Evolutionary conservation across 148 eudicot genomes (phyloP), one percentile per base, ranked within the genome.

Genomic region (Rhododendron griersonianum): DNA sequence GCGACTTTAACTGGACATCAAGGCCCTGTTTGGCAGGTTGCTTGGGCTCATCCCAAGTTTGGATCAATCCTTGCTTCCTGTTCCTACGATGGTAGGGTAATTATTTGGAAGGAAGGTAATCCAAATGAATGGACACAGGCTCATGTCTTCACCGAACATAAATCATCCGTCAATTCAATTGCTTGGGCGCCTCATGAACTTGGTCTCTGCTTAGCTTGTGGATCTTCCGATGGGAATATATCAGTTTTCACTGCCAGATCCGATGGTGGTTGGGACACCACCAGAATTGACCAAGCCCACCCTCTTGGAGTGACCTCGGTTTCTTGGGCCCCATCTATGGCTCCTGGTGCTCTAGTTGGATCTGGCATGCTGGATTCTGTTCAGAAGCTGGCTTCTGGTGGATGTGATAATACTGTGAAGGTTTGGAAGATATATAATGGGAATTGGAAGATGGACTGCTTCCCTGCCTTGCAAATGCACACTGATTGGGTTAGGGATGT

Each of bases 21-120:
- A 84, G 98, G 98, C 57, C 98, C 99, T 23, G 98, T 96, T 81
- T 96, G 99, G 99, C 98, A 96, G 90, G 99, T 93, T 78, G 81
- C 92, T 5, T 96, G 98, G 99, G 98, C 98, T 19, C 98, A 96
- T 90, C 99, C 98, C 47, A 96, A 96, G 88, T 96, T 91, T 78
- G 98, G 97, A 45, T 93, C 97, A 30, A 23, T 92, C 35, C 91
- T 96, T 78, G 98, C 99, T 84, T 96, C 99, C 4, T 96, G 98
- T 85, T 96, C 99, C 44, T 96, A 96, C 85, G 99, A 96, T 87
- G 97, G 98, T 81, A 90, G 88, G 67, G 99, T 96, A 65, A 95
- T 96, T 51, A 89, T 96, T 59, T 96, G 99, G 99, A 96, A 96
- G 88, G 98, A 95, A 93, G 98, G 93, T n/a, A 94, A 93, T 80